Conservation (phyloP, 345 rosid species). For the Combretum micranthum region DNA sequence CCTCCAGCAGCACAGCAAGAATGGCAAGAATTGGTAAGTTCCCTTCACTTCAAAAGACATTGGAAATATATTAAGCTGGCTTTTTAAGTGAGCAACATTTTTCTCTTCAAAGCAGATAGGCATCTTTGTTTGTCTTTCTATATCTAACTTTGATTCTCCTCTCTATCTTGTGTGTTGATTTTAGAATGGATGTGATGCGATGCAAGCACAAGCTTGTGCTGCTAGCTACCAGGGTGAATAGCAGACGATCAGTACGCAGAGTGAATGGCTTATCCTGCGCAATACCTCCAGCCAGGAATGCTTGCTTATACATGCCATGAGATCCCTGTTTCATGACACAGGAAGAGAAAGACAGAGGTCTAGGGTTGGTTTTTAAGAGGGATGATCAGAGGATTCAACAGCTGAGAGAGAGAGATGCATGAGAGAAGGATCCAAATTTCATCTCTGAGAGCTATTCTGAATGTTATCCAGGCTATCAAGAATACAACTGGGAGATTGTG, state of each 20-base stretch:
- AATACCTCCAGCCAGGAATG: slow-evolving; percentile 67
- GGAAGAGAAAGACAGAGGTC: slow-evolving; percentile 96
- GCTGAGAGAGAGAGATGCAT: slow-evolving; percentile 76
- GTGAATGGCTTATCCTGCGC: slow-evolving; percentile 75
- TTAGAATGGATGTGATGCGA: slow-evolving; percentile 69
- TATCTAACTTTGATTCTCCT: slow-evolving; percentile 1
- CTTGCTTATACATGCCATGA: slow-evolving; percentile 37
- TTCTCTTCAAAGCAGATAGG: not conserved
- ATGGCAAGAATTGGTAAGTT: slow-evolving; percentile 75
- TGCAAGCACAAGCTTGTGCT: slow-evolving; percentile 69
- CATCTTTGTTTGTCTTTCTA: not conserved
- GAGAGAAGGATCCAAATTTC: slow-evolving; percentile 93
- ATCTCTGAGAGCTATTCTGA: slow-evolving; percentile 96
- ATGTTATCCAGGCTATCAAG: slow-evolving; percentile 99
- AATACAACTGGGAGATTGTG: slow-evolving; percentile 83
- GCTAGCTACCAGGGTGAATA: slow-evolving; percentile 76
- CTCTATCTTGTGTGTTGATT: slow-evolving; percentile 9
- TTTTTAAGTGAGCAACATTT: not conserved
- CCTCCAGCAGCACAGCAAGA: slow-evolving; percentile 68
- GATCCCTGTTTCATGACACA: slow-evolving; percentile 95
- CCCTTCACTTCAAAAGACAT: too few species aligned
- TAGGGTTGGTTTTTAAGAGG: slow-evolving; percentile 96
- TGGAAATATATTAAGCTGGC: not conserved
- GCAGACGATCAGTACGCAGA: slow-evolving; percentile 91
- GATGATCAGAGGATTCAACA: slow-evolving; percentile 97